phyloP scores from a whole-genome alignment of 768 basidiomycete genomes.

The Pisolithus marmoratus region DNA sequence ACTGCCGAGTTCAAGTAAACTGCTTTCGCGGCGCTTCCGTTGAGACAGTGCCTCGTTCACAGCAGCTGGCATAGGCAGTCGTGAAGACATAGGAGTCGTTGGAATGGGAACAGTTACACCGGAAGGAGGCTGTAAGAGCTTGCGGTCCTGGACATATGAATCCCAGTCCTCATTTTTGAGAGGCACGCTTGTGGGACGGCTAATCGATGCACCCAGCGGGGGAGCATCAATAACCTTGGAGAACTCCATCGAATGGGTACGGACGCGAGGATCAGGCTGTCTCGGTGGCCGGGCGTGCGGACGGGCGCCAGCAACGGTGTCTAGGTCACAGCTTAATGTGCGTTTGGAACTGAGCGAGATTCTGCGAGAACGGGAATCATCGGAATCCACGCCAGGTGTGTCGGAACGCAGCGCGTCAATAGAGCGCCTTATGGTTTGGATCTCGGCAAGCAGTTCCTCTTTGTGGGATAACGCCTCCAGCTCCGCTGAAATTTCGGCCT shows the following conservation, averaged over 20 bases:
- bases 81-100: conserved; percentile 43
- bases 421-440: conserved; percentile 72
- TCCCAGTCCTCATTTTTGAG: conserved; percentile 81
- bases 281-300: conserved; percentile 68
- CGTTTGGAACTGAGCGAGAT: conserved; percentile 63
- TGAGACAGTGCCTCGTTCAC: conserved; percentile 69
- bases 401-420: conserved; percentile 73
- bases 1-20: conserved; percentile 41
- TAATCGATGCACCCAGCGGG: conserved; percentile 48
- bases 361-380: conserved; percentile 57
- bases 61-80: conserved; percentile 59
- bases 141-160: conserved; percentile 77
- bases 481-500: conserved; percentile 36
- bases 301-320: conserved; percentile 41
- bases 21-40: conserved; percentile 68
- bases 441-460: conserved; percentile 69
- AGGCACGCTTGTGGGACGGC: conserved; percentile 70
- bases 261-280: conserved; percentile 58
- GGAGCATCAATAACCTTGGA: conserved; percentile 40
- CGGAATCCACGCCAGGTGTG: conserved; percentile 43
- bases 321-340: conserved; percentile 64
- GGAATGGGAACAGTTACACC: conserved; percentile 76
- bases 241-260: conserved; percentile 72
- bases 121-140: conserved; percentile 76
- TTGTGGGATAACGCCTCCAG: conserved; percentile 55